Evolutionary conservation across 768 basidiomycete species (phyloP).

Genomic region (Lactifluus volemus): DNA sequence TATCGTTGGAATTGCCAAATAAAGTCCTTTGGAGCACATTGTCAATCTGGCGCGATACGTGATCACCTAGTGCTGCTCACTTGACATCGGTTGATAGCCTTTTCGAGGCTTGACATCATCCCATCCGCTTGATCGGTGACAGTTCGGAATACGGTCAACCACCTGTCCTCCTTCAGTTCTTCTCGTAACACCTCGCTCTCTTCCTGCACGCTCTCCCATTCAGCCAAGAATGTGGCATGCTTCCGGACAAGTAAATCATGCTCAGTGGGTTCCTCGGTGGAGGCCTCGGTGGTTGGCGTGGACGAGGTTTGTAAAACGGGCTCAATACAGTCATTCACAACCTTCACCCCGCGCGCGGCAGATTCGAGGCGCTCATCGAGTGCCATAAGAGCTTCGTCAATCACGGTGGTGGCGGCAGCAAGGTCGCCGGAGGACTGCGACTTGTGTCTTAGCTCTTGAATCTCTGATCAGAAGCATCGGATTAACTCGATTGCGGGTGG

Average conservation of each 20-base stretch:
- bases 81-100: slow-evolving; percentile 84
- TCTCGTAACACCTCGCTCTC: slow-evolving; percentile 78
- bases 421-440: slow-evolving; percentile 55
- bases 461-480: slow-evolving; percentile 43
- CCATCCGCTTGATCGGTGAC: slow-evolving; percentile 93
- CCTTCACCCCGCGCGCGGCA: slow-evolving; percentile 63
- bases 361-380: slow-evolving; percentile 73
- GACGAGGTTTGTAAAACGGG: slow-evolving; percentile 44
- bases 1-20: slow-evolving; percentile 72
- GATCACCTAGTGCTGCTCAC: slow-evolving; percentile 34
- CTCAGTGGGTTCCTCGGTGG: slow-evolving; percentile 31
- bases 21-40: slow-evolving; percentile 50
- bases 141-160: slow-evolving; percentile 90
- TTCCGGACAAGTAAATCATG: slow-evolving; percentile 56
- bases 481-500: not conserved
- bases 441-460: slow-evolving; percentile 88
- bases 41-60: not conserved
- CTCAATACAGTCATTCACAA: slow-evolving; percentile 54
- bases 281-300: slow-evolving; percentile 38
- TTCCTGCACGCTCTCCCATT: slow-evolving; percentile 77
- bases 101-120: slow-evolving; percentile 96
- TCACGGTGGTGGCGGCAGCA: slow-evolving; percentile 53
- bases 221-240: slow-evolving; percentile 57
- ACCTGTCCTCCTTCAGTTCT: slow-evolving; percentile 95
- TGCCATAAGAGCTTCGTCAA: slow-evolving; percentile 73